These are phyloP conservation scores for Penstemon davidsonii DNA, from an alignment of 257 asterid species.

Conservation along the genomic window DNA sequence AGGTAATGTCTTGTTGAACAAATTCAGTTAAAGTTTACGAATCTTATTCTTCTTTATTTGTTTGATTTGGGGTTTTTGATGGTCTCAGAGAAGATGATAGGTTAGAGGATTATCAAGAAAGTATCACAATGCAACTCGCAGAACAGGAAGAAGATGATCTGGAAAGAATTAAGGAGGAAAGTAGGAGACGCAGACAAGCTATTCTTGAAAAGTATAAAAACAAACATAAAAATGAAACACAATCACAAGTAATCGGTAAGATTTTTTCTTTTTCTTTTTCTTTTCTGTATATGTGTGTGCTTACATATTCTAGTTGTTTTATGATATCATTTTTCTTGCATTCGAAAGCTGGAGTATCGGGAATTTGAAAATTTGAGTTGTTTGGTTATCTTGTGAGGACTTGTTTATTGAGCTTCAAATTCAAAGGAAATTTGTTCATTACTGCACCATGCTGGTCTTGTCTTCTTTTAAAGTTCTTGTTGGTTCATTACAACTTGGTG, in stretches of 20 bases:
- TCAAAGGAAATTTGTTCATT: conserved; percentile 6
- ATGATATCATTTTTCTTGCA: conserved; percentile 6
- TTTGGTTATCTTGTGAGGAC: conserved; percentile 5
- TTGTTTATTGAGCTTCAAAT: conserved; percentile 1
- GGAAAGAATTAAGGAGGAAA: conserved; percentile 88
- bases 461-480: background rate
- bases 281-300: too few relatives aligned
- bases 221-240: conserved; percentile 40
- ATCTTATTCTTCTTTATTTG: conserved; percentile 8
- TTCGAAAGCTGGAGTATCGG: background rate
- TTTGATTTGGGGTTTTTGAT: conserved; percentile 26
- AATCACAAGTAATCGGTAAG: conserved; percentile 42
- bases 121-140: conserved; percentile 65
- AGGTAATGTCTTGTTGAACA: conserved; percentile 45
- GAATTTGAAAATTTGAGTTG: conserved; percentile 2
- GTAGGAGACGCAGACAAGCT: conserved; percentile 85
- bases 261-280: background rate
- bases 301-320: background rate
- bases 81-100: conserved; percentile 64
- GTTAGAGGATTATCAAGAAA: conserved; percentile 78
- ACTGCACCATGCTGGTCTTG: background rate
- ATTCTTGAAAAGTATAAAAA: conserved; percentile 82
- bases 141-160: conserved; percentile 92
- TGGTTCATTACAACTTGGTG: background rate
- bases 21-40: conserved; percentile 1